Conservation (phyloP, 2,329 filamentous ascomycete genomes). For the Pseudocercospora ulei region DNA sequence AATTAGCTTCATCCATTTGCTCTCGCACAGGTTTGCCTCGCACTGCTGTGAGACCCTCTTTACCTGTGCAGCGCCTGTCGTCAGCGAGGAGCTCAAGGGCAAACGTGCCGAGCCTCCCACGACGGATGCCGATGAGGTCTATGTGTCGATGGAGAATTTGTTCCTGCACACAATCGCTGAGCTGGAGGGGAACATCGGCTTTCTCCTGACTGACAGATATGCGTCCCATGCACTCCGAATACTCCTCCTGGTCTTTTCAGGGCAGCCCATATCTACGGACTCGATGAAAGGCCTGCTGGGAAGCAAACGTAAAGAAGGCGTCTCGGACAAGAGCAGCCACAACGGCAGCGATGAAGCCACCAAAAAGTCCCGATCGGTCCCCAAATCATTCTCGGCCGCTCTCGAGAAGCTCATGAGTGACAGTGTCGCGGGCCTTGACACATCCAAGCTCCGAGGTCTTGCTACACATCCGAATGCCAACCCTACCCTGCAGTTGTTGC, state of each 20-base stretch:
- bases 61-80: constrained; percentile 65
- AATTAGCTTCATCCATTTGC: constrained; percentile 64
- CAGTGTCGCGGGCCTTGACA: constrained; percentile 63
- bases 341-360: constrained; percentile 44
- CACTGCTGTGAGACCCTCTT: constrained; percentile 96
- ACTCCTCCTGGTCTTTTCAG: constrained; percentile 73
- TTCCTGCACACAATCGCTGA: constrained; percentile 78
- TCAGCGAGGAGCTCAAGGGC: constrained; percentile 59
- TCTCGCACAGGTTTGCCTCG: constrained; percentile 92
- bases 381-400: constrained; percentile 65
- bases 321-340: constrained; percentile 53
- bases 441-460: constrained; percentile 69
- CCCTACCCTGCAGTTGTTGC: constrained; percentile 78
- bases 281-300: constrained; percentile 66
- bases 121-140: constrained; percentile 44
- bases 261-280: constrained; percentile 62
- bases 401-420: constrained; percentile 73
- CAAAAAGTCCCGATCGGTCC: constrained; percentile 48
- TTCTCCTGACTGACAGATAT: constrained; percentile 75
- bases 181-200: constrained; percentile 73
- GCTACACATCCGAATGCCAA: constrained; percentile 86
- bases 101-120: constrained; percentile 33
- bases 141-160: constrained; percentile 67
- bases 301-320: constrained; percentile 84
- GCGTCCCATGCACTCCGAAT: constrained; percentile 86